Evolutionary conservation across 116 monocot genomes (phyloP).

Genomic region (Iris pallida): DNA sequence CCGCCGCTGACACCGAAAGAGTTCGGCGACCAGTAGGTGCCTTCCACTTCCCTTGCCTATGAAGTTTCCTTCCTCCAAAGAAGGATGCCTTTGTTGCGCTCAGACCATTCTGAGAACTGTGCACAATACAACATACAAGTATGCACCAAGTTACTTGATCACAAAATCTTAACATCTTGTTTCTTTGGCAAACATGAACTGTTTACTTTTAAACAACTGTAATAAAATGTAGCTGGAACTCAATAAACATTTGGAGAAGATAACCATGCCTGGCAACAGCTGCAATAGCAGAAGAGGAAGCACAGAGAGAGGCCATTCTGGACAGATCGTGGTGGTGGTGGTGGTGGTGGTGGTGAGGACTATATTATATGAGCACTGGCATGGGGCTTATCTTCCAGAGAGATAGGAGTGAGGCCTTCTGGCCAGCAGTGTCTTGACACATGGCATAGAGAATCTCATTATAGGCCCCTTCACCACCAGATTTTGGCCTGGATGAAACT

Average conservation of each 20-base stretch:
- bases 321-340: not conserved
- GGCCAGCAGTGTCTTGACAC: conserved; percentile 22
- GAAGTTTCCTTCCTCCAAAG: conserved; percentile 57
- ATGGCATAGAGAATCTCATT: conserved; percentile 49
- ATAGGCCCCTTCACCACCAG: not conserved
- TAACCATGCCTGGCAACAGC: conserved; percentile 49
- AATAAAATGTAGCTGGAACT: not conserved
- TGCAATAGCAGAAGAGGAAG: conserved; percentile 79
- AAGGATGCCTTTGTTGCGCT: conserved; percentile 49
- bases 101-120: conserved; percentile 37
- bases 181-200: not conserved
- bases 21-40: conserved; percentile 19
- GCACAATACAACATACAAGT: conserved; percentile 2
- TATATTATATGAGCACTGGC: conserved; percentile 19
- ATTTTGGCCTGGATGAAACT: too few species aligned
- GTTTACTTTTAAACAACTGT: too few species aligned
- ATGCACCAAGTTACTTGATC: not conserved
- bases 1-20: conserved; percentile 48
- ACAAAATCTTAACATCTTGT: not conserved
- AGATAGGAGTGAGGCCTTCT: conserved; percentile 25
- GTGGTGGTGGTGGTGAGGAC: conserved; percentile 9
- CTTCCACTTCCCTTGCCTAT: conserved; percentile 28
- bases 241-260: not conserved
- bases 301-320: conserved; percentile 69
- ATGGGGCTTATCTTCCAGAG: conserved; percentile 44